A percentile compares a stretch with the other conserved stretches of the same genome.
phyloP scores from a whole-genome alignment of 768 basidiomycete genomes.

The Jaapia argillacea region DNA sequence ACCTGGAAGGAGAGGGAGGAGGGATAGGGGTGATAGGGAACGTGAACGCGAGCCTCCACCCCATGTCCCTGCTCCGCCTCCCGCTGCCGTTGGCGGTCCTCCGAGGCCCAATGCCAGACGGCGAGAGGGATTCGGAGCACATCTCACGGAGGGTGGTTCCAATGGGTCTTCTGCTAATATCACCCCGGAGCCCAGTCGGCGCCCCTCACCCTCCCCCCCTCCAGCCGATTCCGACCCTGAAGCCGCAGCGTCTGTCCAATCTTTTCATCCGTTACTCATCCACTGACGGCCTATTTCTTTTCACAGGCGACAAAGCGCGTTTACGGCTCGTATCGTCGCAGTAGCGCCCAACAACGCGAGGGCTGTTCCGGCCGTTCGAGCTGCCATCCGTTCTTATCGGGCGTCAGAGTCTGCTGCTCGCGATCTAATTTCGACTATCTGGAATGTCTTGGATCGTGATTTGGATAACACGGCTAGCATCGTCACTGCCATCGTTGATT shows the following conservation, averaged over 20 bases:
- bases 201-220: constrained; percentile 22
- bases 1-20: constrained; percentile 33
- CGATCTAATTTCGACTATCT: constrained; percentile 85
- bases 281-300: neutral
- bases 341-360: constrained; percentile 46
- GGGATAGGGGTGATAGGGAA: constrained; percentile 37
- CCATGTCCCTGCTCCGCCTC: constrained; percentile 11
- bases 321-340: constrained; percentile 52
- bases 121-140: constrained; percentile 53
- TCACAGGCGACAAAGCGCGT: constrained; percentile 52
- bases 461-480: constrained; percentile 70
- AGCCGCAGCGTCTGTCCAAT: constrained; percentile 37
- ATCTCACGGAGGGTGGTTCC: constrained; percentile 34
- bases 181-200: constrained; percentile 17
- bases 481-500: constrained; percentile 62
- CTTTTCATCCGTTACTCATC: neutral
- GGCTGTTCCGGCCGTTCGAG: constrained; percentile 54
- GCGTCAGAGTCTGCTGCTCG: constrained; percentile 68
- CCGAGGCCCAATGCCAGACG: constrained; percentile 36
- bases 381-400: constrained; percentile 72
- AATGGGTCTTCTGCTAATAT: constrained; percentile 16
- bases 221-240: constrained; percentile 42
- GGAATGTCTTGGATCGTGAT: constrained; percentile 59
- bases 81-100: constrained; percentile 19
- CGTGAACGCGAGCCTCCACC: constrained; percentile 40